Conservation (phyloP, 495 filamentous ascomycete species). For the Penicillium fimorum region DNA sequence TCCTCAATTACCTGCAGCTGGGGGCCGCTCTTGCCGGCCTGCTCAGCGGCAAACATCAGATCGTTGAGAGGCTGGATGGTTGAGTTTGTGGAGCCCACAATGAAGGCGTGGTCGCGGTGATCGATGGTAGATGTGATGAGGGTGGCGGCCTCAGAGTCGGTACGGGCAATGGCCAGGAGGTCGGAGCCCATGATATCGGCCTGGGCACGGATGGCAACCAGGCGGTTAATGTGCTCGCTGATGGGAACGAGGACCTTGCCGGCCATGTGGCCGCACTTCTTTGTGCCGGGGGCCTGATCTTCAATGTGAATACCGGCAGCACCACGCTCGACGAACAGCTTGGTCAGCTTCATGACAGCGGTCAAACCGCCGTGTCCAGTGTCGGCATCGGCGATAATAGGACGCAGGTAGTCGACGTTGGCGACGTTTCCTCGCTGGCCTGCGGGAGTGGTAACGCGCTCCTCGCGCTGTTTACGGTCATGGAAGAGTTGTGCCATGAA, state of each 20-base stretch:
- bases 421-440: conserved; percentile 68
- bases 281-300: conserved; percentile 96
- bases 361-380: conserved; percentile 97
- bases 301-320: conserved; percentile 98
- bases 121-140: conserved; percentile 97
- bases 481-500: conserved; percentile 99
- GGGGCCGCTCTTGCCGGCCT: conserved; percentile 73
- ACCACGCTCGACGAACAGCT: conserved; percentile 95
- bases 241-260: conserved; percentile 98
- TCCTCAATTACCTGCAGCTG: conserved; percentile 92
- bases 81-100: conserved; percentile 85
- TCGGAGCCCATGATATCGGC: conserved; percentile 97
- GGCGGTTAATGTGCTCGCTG: conserved; percentile 95
- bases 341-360: conserved; percentile 98
- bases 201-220: conserved; percentile 95
- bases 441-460: conserved; percentile 78
- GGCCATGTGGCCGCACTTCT: conserved; percentile 99
- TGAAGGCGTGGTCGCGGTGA: conserved; percentile 89
- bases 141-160: conserved; percentile 95
- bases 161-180: conserved; percentile 86
- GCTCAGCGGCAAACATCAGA: conserved; percentile 85
- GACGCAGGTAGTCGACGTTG: conserved; percentile 90
- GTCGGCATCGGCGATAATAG: conserved; percentile 96
- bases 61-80: conserved; percentile 81
- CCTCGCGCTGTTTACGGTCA: conserved; percentile 97